Evolutionary conservation across 2,329 filamentous ascomycete species (phyloP).

Genomic region (Exophiala oligosperma): DNA sequence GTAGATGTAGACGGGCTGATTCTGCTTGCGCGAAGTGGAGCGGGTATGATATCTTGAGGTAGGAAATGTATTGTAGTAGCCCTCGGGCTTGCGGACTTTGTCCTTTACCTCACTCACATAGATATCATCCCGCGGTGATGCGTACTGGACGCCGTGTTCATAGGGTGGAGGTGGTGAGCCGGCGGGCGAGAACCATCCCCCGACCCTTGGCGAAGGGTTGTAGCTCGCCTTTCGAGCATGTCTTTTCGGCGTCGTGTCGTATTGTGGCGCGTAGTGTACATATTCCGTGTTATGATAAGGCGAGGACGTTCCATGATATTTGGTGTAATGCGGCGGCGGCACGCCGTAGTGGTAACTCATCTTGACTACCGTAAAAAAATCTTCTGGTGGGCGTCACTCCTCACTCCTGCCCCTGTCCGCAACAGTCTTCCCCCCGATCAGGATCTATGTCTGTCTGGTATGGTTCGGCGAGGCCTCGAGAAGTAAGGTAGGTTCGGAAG

Average conservation of each 20-base stretch:
- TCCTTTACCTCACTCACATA: slow-evolving; percentile 65
- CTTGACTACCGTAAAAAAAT: slow-evolving; percentile 9
- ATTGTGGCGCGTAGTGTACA: slow-evolving; percentile 29
- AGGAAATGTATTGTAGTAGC: slow-evolving; percentile 50
- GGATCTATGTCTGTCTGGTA: slow-evolving; percentile 25
- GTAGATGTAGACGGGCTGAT: slow-evolving; percentile 54
- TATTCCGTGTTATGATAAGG: slow-evolving; percentile 30
- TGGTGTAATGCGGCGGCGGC: slow-evolving; percentile 29
- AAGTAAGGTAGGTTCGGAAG: slow-evolving; percentile 23
- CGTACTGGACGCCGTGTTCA: slow-evolving; percentile 49
- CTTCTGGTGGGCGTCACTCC: slow-evolving; percentile 18
- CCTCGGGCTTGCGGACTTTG: slow-evolving; percentile 33
- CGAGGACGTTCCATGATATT: slow-evolving; percentile 38
- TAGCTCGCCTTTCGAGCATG: slow-evolving; percentile 61
- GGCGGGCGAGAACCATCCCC: slow-evolving; percentile 43
- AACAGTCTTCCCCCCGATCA: slow-evolving; percentile 28
- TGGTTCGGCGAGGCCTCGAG: slow-evolving; percentile 22
- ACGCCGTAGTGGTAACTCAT: slow-evolving; percentile 31
- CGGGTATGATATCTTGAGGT: slow-evolving; percentile 43
- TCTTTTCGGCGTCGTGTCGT: slow-evolving; percentile 45
- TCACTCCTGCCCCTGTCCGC: slow-evolving; percentile 26
- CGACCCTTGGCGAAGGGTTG: slow-evolving; percentile 38
- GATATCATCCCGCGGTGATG: slow-evolving; percentile 56
- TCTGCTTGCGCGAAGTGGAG: slow-evolving; percentile 42
- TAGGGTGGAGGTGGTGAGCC: slow-evolving; percentile 48